A percentile compares a stretch with the other conserved stretches of the same genome.
These are phyloP conservation scores for Massarina eburnea DNA, from an alignment of 2,329 filamentous ascomycete genomes.

Conservation along the genomic window DNA sequence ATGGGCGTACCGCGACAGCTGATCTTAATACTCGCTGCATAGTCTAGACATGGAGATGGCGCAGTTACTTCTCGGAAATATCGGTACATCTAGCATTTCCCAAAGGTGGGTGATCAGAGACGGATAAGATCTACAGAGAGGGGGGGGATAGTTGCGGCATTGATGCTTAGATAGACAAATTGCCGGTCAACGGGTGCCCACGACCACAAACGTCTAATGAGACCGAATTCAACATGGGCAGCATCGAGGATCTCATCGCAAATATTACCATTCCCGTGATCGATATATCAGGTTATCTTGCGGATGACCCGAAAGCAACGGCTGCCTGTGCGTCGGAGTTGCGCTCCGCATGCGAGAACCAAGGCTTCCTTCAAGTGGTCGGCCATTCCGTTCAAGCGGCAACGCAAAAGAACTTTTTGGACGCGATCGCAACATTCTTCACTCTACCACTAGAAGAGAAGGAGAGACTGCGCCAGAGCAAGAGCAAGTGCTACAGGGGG, in stretches of 20 bases:
- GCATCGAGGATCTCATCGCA: not conserved
- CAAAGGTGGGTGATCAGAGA: no score
- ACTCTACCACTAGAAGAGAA: slow-evolving; percentile 34
- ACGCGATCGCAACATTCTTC: slow-evolving; percentile 30
- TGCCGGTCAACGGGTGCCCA: no score
- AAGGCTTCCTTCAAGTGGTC: slow-evolving; percentile 42
- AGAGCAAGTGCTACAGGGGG: slow-evolving; percentile 12
- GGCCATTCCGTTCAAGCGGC: slow-evolving; percentile 33
- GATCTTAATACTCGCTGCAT: no score
- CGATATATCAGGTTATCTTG: slow-evolving; percentile 12
- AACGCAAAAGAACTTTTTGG: slow-evolving; percentile 29
- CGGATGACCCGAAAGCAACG: slow-evolving; percentile 10
- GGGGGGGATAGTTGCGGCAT: no score
- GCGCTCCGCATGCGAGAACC: slow-evolving; percentile 10
- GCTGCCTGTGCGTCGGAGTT: slow-evolving; percentile 7
- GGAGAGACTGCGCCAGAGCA: slow-evolving; percentile 14
- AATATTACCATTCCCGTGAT: slow-evolving; percentile 11
- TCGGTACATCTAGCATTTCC: no score
- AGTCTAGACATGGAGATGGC: no score
- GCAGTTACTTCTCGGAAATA: no score
- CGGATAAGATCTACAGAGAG: no score
- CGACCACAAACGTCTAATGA: no score
- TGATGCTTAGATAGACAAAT: no score
- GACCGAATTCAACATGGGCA: slow-evolving; percentile 5
- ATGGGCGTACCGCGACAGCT: no score